Conservation (phyloP, 2,329 filamentous ascomycete species). For the Pseudopyricularia cyperi region DNA sequence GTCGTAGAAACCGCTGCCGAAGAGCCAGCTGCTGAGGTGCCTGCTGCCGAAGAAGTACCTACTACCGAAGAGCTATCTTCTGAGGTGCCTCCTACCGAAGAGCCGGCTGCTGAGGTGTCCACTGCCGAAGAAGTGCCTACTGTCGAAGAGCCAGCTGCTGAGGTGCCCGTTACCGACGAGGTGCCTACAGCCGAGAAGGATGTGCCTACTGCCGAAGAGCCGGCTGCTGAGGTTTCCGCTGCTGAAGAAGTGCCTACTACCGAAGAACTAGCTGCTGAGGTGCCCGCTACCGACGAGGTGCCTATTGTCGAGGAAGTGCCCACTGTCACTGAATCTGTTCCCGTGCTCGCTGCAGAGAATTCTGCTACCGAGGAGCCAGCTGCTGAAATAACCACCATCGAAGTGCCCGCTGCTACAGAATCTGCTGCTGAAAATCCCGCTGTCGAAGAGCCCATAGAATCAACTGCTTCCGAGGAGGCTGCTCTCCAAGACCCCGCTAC, state of each 20-base stretch:
- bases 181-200: background rate
- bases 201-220: too few species aligned
- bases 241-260: too few species aligned
- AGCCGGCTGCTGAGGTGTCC: background rate
- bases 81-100: background rate
- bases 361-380: background rate
- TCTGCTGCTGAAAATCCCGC: background rate
- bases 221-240: too few species aligned
- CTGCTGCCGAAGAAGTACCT: too few species aligned
- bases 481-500: constrained; percentile 1
- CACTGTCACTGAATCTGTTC: background rate
- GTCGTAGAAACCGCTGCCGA: too few species aligned
- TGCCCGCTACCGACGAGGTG: too few species aligned
- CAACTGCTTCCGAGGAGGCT: constrained; percentile 3
- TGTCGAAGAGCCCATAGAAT: background rate
- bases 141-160: background rate
- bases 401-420: background rate
- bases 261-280: too few species aligned
- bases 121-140: background rate
- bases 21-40: too few species aligned
- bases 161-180: too few species aligned
- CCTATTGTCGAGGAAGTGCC: background rate
- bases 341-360: too few species aligned
- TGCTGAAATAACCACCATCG: background rate
- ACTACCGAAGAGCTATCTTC: too few species aligned